Evolutionary conservation across 768 basidiomycete genomes (phyloP), one percentile per base, ranked within the genome.

Genomic region (Kondoa malvinella): DNA sequence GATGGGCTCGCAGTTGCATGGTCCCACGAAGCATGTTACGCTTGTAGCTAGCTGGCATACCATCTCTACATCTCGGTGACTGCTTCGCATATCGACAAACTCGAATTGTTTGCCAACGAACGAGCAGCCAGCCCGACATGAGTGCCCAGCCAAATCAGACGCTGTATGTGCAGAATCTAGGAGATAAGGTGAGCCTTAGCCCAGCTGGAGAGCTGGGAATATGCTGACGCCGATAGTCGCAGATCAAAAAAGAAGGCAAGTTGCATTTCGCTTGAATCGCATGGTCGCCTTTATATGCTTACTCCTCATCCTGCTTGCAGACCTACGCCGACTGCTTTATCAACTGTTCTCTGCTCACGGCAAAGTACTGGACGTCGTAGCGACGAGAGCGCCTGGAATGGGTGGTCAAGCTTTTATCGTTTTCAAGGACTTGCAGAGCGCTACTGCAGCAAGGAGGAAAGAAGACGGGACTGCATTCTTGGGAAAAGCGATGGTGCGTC

Each of bases 361-460:
- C 76, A 87, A 86, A 76, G 81, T 97, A 68, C 84, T 97, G 80
- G 94, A 96, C 77, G 85, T 97, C 68, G 83, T 96, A 68, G 92
- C 92, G 27, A 85, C 87, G 29, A 92, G 94, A 78, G 83, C 81
- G 75, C 79, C 83, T 68, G 87, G 86, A 77, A 89, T 88, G 86
- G 83, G 86, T 71, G 92, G 92, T 26, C 92, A 95, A 78, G 94
- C 94, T 1, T 97, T 95, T 78, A 85, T 96, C 75, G 91, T 94
- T 73, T 97, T 95, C 79, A 83, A 84, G 64, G 94, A 97, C 79
- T 85, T 94, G 63, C 84, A 88, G 12, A 84, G 86, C 66, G 89
- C 91, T 68, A 96, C 94, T 3, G 84, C 89, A 66, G 94, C 94
- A 34, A 83, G 96, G 84, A 83, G 94, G 62, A 89, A 87, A 59